Conservation (phyloP, 1,284 basidiomycete species). For the Puccinia hordei region DNA sequence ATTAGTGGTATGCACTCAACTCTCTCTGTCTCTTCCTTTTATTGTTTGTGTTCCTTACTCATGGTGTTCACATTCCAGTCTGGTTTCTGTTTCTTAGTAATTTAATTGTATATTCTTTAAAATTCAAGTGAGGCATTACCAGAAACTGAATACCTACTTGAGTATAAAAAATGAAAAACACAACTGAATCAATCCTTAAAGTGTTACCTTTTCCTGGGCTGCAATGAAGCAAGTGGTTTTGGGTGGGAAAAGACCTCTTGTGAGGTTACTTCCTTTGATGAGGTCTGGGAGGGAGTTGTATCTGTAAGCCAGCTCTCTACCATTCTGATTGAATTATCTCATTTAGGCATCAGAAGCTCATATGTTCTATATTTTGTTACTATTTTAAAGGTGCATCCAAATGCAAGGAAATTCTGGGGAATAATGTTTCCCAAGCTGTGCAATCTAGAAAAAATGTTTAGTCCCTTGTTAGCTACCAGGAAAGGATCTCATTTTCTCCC, state of each 20-base stretch:
- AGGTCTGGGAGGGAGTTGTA: background rate
- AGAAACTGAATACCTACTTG: background rate
- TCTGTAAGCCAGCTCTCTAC: background rate
- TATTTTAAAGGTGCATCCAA: background rate
- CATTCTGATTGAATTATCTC: background rate
- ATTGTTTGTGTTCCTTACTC: too few relatives aligned
- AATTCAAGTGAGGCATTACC: too few relatives aligned
- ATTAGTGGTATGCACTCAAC: too few relatives aligned
- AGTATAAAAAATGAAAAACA: background rate
- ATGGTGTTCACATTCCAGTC: too few relatives aligned
- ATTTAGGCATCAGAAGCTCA: background rate
- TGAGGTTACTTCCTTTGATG: background rate
- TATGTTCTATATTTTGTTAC: background rate
- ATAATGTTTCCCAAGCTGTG: background rate
- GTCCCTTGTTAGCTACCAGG: background rate
- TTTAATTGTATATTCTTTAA: too few relatives aligned
- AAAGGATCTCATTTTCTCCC: background rate
- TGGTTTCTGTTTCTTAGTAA: too few relatives aligned
- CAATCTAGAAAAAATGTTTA: constrained; percentile 3
- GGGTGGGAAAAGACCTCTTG: background rate
- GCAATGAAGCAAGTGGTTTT: background rate
- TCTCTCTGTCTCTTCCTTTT: too few relatives aligned
- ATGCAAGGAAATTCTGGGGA: constrained; percentile 8
- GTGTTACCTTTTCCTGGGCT: background rate
- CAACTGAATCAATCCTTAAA: background rate